These are phyloP conservation scores for Austroboletus novae-zelandiae DNA, from an alignment of 1,284 basidiomycete species.

Conservation along the genomic window DNA sequence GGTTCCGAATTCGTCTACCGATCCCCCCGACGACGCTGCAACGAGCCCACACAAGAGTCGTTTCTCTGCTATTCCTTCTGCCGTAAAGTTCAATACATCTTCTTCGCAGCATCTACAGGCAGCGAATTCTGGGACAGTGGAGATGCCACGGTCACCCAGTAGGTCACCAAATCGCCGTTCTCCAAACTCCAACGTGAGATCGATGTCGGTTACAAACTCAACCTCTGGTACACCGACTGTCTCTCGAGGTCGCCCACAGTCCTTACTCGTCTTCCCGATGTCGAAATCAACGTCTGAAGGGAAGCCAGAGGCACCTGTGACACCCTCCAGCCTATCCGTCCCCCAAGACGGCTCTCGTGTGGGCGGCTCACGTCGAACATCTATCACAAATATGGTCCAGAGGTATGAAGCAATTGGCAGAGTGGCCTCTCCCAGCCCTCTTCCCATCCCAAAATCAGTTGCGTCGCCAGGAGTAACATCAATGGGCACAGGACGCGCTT, in stretches of 20 bases:
- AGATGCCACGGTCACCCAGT: constrained; percentile 29
- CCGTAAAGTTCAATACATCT: constrained; percentile 21
- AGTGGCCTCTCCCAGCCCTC: constrained; percentile 27
- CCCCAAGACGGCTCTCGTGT: constrained; percentile 43
- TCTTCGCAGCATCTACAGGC: constrained; percentile 35
- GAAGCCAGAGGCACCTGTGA: constrained; percentile 31
- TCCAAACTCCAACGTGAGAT: constrained; percentile 27
- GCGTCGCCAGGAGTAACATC: constrained; percentile 13
- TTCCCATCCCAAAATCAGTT: constrained; percentile 36
- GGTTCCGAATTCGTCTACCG: constrained; percentile 14
- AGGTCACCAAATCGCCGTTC: constrained; percentile 30
- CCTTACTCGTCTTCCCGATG: constrained; percentile 66
- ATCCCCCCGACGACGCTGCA: constrained; percentile 16
- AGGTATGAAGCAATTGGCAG: constrained; percentile 63
- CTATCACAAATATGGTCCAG: constrained; percentile 81
- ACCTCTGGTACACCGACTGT: constrained; percentile 23
- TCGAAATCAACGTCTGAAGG: constrained; percentile 42
- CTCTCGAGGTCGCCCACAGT: constrained; percentile 62
- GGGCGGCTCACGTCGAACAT: constrained; percentile 51
- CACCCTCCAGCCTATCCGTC: constrained; percentile 40
- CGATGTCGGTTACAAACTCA: constrained; percentile 26
- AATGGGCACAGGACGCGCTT: constrained; percentile 19
- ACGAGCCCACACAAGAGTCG: constrained; percentile 19
- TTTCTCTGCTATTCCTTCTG: constrained; percentile 14
- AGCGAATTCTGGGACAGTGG: constrained; percentile 12